phyloP scores from a whole-genome alignment of 1,284 basidiomycete species.

The Cryptococcus amylolentus region DNA sequence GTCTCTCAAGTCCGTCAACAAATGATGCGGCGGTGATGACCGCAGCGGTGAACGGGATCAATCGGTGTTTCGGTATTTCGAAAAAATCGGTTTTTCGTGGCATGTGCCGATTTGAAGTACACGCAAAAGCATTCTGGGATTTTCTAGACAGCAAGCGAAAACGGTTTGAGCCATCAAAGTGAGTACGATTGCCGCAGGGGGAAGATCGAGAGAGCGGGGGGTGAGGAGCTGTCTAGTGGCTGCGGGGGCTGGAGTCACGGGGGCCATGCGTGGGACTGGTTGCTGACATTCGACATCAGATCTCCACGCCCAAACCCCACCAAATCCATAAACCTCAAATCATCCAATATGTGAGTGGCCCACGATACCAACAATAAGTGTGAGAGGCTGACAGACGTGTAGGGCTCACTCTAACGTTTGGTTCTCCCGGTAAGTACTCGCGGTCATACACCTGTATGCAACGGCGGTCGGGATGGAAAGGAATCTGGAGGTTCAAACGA shows the following conservation, averaged over 20 bases:
- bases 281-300: not conserved
- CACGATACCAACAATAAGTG: not conserved
- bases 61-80: not conserved
- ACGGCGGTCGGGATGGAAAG: not conserved
- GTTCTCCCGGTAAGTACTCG: conserved; percentile 48
- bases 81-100: not conserved
- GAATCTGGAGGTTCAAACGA: not conserved
- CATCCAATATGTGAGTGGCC: conserved; percentile 16
- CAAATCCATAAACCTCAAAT: not conserved
- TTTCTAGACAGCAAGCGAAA: not conserved
- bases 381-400: not conserved
- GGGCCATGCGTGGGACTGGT: not conserved
- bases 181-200: not conserved
- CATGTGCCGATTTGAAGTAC: not conserved
- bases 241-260: not conserved
- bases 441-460: not conserved
- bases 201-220: not conserved
- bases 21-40: no score
- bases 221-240: not conserved
- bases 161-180: not conserved
- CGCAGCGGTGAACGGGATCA: no score
- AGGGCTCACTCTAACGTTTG: conserved; percentile 53
- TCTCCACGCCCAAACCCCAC: not conserved
- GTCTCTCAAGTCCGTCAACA: no score
- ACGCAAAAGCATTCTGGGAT: not conserved